phyloP scores from a whole-genome alignment of 225 moss, liverwort and hornwort genomes.

The Takakia lepidozioides region DNA sequence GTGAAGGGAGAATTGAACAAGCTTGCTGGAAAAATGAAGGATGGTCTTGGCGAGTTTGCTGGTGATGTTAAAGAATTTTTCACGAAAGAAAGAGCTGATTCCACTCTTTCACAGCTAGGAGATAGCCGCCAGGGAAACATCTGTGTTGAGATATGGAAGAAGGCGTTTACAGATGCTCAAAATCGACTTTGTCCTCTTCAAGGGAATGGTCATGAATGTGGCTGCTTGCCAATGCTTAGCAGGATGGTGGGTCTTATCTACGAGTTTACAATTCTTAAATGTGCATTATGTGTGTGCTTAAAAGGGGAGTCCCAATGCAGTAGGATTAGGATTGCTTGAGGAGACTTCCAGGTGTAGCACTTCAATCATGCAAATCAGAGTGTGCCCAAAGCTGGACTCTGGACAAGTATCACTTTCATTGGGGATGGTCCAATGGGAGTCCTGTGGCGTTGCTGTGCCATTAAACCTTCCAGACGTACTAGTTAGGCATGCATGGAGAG shows the following conservation, averaged over 20 bases:
- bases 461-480: no score
- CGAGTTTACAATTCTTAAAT: no score
- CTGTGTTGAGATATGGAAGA: conserved; percentile 89
- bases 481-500: no score
- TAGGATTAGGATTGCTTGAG: no score
- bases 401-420: no score
- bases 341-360: no score
- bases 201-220: conserved; percentile 81
- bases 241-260: conserved; percentile 48
- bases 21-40: conserved; percentile 38
- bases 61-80: conserved; percentile 60
- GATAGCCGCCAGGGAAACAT: conserved; percentile 66
- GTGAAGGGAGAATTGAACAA: conserved; percentile 31
- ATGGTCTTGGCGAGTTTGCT: conserved; percentile 41
- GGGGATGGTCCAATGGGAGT: no score
- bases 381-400: no score
- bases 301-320: no score
- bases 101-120: conserved; percentile 62
- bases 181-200: conserved; percentile 79
- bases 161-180: conserved; percentile 66
- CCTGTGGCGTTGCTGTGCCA: no score
- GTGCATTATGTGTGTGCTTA: no score
- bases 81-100: conserved; percentile 36
- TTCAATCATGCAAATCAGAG: no score
- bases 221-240: conserved; percentile 74